Evolutionary conservation across 495 filamentous ascomycete genomes (phyloP).

Genomic region (Aspergillus sclerotioniger): DNA sequence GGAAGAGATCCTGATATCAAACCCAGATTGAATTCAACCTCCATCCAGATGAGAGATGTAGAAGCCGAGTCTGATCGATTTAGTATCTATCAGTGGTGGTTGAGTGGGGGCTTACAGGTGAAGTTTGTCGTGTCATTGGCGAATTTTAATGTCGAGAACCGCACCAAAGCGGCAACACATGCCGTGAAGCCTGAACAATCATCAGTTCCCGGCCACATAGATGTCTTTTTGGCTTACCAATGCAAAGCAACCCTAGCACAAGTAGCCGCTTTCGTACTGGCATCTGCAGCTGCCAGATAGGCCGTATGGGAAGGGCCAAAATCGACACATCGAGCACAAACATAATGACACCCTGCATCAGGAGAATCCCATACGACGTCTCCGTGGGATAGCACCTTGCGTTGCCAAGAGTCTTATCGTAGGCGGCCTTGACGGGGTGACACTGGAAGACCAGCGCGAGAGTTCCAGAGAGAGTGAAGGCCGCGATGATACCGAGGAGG

Average conservation of each 20-base stretch:
- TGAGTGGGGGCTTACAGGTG: slow-evolving; percentile 8
- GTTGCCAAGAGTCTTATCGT: slow-evolving; percentile 10
- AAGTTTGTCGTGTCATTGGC: slow-evolving; percentile 8
- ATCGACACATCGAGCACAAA: slow-evolving; percentile 52
- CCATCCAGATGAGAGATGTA: slow-evolving; percentile 21
- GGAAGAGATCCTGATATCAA: slow-evolving; percentile 16
- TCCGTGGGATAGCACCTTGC: slow-evolving; percentile 10
- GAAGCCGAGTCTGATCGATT: slow-evolving; percentile 11
- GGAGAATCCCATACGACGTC: slow-evolving; percentile 10
- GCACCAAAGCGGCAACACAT: slow-evolving; percentile 8
- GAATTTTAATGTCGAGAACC: slow-evolving; percentile 4
- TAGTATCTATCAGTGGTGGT: background rate
- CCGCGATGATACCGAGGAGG: background rate
- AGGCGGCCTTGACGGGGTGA: slow-evolving; percentile 13
- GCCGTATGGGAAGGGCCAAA: slow-evolving; percentile 45
- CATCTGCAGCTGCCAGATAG: slow-evolving; percentile 42
- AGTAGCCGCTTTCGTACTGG: slow-evolving; percentile 46
- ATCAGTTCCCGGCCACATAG: background rate
- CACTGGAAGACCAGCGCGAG: slow-evolving; percentile 19
- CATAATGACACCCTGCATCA: slow-evolving; percentile 22
- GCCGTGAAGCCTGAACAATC: slow-evolving; percentile 1
- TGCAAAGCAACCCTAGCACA: slow-evolving; percentile 47
- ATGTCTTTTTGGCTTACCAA: slow-evolving; percentile 27
- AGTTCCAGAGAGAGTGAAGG: slow-evolving; percentile 13
- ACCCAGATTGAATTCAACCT: slow-evolving; percentile 20